Conservation (phyloP, 2,329 filamentous ascomycete genomes). For the Colletotrichum plurivorum region DNA sequence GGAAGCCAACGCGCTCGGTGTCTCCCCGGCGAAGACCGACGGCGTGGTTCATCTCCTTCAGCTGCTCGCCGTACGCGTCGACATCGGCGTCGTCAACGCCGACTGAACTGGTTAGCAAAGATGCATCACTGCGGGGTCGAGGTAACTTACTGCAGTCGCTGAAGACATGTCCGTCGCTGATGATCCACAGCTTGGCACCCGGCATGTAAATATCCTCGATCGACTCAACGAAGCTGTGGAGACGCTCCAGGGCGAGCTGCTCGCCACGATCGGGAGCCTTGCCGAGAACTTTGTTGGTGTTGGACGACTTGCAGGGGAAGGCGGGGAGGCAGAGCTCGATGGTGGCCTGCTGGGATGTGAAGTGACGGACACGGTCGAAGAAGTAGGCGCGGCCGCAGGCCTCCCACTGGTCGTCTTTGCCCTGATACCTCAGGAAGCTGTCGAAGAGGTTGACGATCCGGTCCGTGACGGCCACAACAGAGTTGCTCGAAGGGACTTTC, state of each 20-base stretch:
- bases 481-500: not conserved
- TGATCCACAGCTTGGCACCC: slow-evolving; percentile 53
- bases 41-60: slow-evolving; percentile 54
- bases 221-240: slow-evolving; percentile 48
- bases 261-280: slow-evolving; percentile 52
- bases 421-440: slow-evolving; percentile 43
- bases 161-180: slow-evolving; percentile 58
- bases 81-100: slow-evolving; percentile 60
- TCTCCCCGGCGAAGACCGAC: slow-evolving; percentile 44
- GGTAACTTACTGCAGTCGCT: slow-evolving; percentile 56
- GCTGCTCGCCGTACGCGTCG: slow-evolving; percentile 53
- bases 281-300: slow-evolving; percentile 50
- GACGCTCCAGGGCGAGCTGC: slow-evolving; percentile 48
- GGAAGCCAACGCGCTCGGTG: slow-evolving; percentile 46
- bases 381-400: slow-evolving; percentile 43
- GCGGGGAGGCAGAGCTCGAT: slow-evolving; percentile 53
- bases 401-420: slow-evolving; percentile 44
- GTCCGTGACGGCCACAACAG: not conserved
- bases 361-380: slow-evolving; percentile 42
- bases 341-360: slow-evolving; percentile 41
- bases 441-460: slow-evolving; percentile 44
- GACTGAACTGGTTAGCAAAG: slow-evolving; percentile 43
- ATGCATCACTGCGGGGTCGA: rapidly evolving
- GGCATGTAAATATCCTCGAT: slow-evolving; percentile 50
- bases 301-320: slow-evolving; percentile 57